These are phyloP conservation scores for Trichophyton benhamiae DNA, from an alignment of 2,329 filamentous ascomycete genomes.

Conservation along the genomic window DNA sequence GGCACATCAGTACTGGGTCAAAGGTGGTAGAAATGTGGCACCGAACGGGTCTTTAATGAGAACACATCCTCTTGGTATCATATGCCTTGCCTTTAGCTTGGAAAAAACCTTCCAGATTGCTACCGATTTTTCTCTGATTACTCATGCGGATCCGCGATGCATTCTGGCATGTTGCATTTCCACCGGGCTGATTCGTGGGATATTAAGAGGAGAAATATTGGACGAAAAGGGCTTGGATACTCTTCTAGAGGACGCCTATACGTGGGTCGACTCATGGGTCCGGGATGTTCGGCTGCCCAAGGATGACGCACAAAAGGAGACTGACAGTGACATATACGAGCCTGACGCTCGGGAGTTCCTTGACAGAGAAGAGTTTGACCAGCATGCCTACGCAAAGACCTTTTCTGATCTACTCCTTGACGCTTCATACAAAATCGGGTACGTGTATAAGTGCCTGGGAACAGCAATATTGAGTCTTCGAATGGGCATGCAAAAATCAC, in stretches of 20 bases:
- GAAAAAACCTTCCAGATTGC: constrained; percentile 36
- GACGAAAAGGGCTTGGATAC: constrained; percentile 32
- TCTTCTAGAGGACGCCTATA: constrained; percentile 30
- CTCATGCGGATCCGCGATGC: constrained; percentile 42
- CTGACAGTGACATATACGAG: constrained; percentile 9
- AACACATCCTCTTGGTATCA: constrained; percentile 40
- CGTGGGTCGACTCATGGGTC: constrained; percentile 29
- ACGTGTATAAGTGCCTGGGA: constrained; percentile 44
- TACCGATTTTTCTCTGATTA: constrained; percentile 33
- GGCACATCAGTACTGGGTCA: constrained; percentile 34
- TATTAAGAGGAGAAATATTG: constrained; percentile 36
- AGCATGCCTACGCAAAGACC: constrained; percentile 28
- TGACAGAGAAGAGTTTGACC: constrained; percentile 32
- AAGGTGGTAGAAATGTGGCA: constrained; percentile 29
- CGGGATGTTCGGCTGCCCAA: constrained; percentile 18
- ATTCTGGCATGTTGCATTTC: constrained; percentile 39
- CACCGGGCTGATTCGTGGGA: constrained; percentile 36
- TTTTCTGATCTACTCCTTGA: constrained; percentile 37
- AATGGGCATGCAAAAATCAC: constrained; percentile 30
- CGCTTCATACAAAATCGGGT: constrained; percentile 37
- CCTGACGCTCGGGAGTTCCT: constrained; percentile 17
- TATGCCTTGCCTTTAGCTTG: constrained; percentile 32
- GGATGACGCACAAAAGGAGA: constrained; percentile 3
- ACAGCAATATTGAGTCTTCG: constrained; percentile 37
- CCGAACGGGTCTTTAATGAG: constrained; percentile 45